Evolutionary conservation across 257 asterid genomes (phyloP), one percentile per base, ranked within the genome.

Genomic region (Misopates orontium): DNA sequence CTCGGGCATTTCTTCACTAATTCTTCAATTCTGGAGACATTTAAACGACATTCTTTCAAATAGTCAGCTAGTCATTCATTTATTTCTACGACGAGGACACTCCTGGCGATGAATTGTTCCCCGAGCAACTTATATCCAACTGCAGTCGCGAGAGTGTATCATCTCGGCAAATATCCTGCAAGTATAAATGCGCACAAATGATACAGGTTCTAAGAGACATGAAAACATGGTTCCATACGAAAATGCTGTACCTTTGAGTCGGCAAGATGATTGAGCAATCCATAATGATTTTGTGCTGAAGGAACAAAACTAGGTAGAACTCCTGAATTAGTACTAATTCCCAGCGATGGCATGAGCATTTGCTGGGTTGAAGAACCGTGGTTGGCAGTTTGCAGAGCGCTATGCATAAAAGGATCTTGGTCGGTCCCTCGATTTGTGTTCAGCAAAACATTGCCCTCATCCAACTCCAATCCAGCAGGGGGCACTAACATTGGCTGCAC

Each of bases 91-190:
- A 87, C 15, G 95, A 84, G 19, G 95, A 91, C 67, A 88, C 78
- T 39, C 90, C 95, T 0, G 96, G 85, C 28, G 95, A 82, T n/a
- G 89, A 87, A 78, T 78, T 88, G 75, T 88, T 88, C 41, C 90
- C 95, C 3, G 95, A 82, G 80, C 93, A 76, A 72, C 94, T 80
- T 64, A 78, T 74, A 70, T 91, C 93, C 44, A 88, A 74, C 54
- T 87, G 91, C 80, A 91, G 62, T 66, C 90, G 78, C 48, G 93
- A 83, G 45, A 76, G 41, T 1, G 93, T 83, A n/a, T 84, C 90
- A 25, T 85, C 95, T 75, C 83, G 78, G 78, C 87, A 87, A 48
- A 84, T 70, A 76, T 89, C 95, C 98, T 89, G 88, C 80, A 67
- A 68, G 60, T 10, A 55, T 0, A 14, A n/a, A 28, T 42, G 39